These are phyloP conservation scores for Carex myosuroides DNA, from an alignment of 176 grass and related monocot species.

Conservation along the genomic window DNA sequence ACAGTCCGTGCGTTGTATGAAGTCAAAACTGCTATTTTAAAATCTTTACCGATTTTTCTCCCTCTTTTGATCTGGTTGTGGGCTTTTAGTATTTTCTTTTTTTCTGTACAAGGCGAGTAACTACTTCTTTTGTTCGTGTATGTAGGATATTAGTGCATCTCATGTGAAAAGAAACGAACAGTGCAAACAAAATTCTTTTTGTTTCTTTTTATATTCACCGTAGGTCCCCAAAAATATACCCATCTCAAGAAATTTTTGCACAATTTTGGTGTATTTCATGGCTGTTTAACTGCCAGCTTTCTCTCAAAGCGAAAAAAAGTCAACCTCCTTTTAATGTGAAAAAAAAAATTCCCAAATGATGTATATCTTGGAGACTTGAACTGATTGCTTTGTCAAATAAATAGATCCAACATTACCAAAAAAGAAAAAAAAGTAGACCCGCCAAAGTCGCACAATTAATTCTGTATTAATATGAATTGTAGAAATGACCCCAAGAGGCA, in stretches of 20 bases:
- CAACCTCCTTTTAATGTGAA: not conserved
- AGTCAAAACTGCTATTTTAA: no score
- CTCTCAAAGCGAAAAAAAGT: not conserved
- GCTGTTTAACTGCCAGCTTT: not conserved
- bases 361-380: not conserved
- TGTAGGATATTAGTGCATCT: not conserved
- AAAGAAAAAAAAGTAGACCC: no score
- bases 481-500: not conserved
- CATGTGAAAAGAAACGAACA: constrained; percentile 12
- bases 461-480: not conserved
- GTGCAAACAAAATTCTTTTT: not conserved
- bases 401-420: not conserved
- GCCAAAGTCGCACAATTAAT: not conserved
- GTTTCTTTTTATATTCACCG: not conserved
- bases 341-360: not conserved
- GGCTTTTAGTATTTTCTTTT: not conserved
- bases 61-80: not conserved
- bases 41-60: not conserved
- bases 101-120: not conserved
- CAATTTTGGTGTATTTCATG: not conserved
- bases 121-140: not conserved
- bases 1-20: no score
- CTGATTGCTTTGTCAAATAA: not conserved
- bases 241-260: not conserved
- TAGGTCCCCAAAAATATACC: not conserved